Evolutionary conservation across 495 filamentous ascomycete genomes (phyloP).

Genomic region (Penicillium canariense): DNA sequence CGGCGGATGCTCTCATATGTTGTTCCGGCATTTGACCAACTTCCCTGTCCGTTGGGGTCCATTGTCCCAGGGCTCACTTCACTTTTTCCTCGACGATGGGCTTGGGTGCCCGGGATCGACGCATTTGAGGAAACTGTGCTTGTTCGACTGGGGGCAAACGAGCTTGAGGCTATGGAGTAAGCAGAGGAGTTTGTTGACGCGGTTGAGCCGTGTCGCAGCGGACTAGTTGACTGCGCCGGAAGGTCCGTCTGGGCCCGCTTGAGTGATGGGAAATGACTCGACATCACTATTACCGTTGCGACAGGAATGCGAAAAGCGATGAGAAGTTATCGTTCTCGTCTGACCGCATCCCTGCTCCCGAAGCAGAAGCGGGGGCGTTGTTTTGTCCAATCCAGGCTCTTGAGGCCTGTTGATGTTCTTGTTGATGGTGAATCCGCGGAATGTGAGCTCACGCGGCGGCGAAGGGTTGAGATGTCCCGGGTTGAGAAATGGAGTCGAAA

Average conservation of each 20-base stretch:
- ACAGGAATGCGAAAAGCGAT: slow-evolving; percentile 33
- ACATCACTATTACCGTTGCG: slow-evolving; percentile 37
- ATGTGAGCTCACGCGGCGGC: slow-evolving; percentile 32
- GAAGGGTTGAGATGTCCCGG: not conserved
- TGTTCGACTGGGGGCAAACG: slow-evolving; percentile 65
- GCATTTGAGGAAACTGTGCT: slow-evolving; percentile 75
- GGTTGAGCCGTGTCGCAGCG: slow-evolving; percentile 69
- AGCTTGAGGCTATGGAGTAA: slow-evolving; percentile 67
- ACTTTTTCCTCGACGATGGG: slow-evolving; percentile 76
- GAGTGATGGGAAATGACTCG: slow-evolving; percentile 42
- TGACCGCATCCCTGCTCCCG: slow-evolving; percentile 46
- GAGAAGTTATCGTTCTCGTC: slow-evolving; percentile 28
- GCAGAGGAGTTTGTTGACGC: slow-evolving; percentile 76
- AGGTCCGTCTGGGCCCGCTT: slow-evolving; percentile 68
- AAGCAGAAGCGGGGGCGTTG: slow-evolving; percentile 26
- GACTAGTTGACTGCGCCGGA: slow-evolving; percentile 53
- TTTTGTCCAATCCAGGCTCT: slow-evolving; percentile 11
- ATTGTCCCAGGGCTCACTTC: slow-evolving; percentile 53
- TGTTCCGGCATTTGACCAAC: slow-evolving; percentile 46
- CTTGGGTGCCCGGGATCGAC: slow-evolving; percentile 54
- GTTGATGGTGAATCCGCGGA: slow-evolving; percentile 15
- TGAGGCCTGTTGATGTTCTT: not conserved
- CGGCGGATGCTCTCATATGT: slow-evolving; percentile 72
- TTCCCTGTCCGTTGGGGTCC: slow-evolving; percentile 19
- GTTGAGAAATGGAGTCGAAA: not conserved